phyloP scores from a whole-genome alignment of 2,329 filamentous ascomycete species.

The Neobulgaria alba region DNA sequence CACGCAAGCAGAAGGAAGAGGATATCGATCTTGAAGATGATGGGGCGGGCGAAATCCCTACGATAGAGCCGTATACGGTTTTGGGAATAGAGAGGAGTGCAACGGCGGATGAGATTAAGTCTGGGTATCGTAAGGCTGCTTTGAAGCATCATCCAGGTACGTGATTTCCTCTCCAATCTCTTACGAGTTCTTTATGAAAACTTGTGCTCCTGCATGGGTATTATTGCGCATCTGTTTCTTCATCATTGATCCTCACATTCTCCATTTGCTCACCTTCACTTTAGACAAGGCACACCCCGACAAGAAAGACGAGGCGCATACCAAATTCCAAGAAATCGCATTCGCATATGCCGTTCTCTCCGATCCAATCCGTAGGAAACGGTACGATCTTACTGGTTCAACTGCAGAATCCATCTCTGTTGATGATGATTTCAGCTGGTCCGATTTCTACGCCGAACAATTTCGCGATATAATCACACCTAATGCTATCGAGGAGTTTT shows the following conservation, averaged over 20 bases:
- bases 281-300: constrained; percentile 67
- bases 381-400: constrained; percentile 85
- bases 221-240: too few relatives aligned
- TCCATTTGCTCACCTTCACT: not conserved
- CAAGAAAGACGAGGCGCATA: constrained; percentile 64
- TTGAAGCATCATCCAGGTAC: constrained; percentile 79
- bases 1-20: constrained; percentile 12
- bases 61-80: constrained; percentile 69
- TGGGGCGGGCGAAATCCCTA: constrained; percentile 21
- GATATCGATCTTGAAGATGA: constrained; percentile 17
- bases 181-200: too few relatives aligned
- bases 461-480: constrained; percentile 68
- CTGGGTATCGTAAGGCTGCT: constrained; percentile 84
- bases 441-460: constrained; percentile 78
- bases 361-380: constrained; percentile 67
- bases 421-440: constrained; percentile 78
- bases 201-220: too few relatives aligned
- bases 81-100: constrained; percentile 64
- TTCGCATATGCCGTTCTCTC: constrained; percentile 93
- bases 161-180: too few relatives aligned
- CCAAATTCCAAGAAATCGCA: constrained; percentile 80
- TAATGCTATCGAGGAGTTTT: constrained; percentile 68
- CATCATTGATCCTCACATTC: not conserved
- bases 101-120: constrained; percentile 72
- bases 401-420: constrained; percentile 76